Evolutionary conservation across 768 basidiomycete species (phyloP).

Genomic region (Mycena capillaripes): DNA sequence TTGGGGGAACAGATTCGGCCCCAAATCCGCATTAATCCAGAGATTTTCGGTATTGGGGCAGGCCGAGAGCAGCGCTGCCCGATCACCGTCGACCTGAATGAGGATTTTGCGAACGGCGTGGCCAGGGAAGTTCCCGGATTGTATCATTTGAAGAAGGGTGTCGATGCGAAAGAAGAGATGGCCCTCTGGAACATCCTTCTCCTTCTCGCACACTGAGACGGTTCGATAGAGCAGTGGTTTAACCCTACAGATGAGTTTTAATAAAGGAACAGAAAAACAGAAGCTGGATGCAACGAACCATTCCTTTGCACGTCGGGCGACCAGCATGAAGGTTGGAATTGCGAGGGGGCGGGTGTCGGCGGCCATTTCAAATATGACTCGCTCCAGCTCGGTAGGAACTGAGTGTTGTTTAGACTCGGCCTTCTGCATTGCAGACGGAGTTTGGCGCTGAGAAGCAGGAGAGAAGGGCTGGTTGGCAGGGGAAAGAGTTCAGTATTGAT

Average conservation of each 20-base stretch:
- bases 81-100: not conserved
- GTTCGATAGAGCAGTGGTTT: not conserved
- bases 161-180: not conserved
- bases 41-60: not conserved
- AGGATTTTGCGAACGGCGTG: not conserved
- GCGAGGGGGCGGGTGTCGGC: not conserved
- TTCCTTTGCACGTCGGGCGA: conserved; percentile 3
- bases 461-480: no score
- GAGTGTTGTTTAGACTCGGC: not conserved
- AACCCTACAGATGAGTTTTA: not conserved
- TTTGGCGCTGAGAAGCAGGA: not conserved
- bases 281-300: not conserved
- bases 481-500: no score
- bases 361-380: not conserved
- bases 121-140: not conserved
- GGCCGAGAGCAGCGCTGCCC: not conserved
- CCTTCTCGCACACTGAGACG: not conserved
- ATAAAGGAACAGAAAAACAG: not conserved
- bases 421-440: not conserved
- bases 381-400: conserved; percentile 8
- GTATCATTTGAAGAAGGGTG: not conserved
- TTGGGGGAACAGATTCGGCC: not conserved
- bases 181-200: not conserved
- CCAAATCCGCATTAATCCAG: not conserved
- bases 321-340: not conserved